phyloP scores from a whole-genome alignment of 176 grass and related monocot species.

The Oryza australiensis region DNA sequence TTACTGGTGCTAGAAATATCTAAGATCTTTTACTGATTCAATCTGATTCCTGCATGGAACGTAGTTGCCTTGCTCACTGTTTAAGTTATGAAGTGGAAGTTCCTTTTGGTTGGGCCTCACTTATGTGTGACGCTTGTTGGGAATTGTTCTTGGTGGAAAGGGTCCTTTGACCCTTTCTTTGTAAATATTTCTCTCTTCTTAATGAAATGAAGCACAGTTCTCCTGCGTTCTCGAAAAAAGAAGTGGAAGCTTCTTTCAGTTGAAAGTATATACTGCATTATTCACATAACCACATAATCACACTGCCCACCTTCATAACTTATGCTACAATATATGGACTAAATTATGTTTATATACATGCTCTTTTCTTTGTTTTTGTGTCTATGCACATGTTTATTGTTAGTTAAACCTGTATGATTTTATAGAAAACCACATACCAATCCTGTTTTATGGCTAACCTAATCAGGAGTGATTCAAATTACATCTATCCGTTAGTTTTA shows the following conservation, averaged over 20 bases:
- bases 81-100: constrained; percentile 14
- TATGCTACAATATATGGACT: not conserved
- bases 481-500: not conserved
- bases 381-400: not conserved
- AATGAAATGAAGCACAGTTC: too few relatives aligned
- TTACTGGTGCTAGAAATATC: constrained; percentile 12
- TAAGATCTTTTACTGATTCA: constrained; percentile 5
- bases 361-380: constrained; percentile 10
- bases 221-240: too few relatives aligned
- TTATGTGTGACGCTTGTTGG: too few relatives aligned
- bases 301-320: not conserved
- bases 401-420: not conserved
- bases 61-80: not conserved
- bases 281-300: not conserved
- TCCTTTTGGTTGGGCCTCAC: too few relatives aligned
- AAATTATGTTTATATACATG: not conserved
- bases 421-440: not conserved
- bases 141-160: too few relatives aligned
- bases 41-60: not conserved
- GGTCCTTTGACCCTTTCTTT: too few relatives aligned
- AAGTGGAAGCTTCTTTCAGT: constrained; percentile 14
- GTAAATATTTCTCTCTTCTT: too few relatives aligned
- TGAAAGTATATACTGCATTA: not conserved
- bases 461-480: not conserved
- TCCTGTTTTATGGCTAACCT: not conserved